Conservation (phyloP, 352 stramenopile species). For the Globisporangium spiculum region DNA sequence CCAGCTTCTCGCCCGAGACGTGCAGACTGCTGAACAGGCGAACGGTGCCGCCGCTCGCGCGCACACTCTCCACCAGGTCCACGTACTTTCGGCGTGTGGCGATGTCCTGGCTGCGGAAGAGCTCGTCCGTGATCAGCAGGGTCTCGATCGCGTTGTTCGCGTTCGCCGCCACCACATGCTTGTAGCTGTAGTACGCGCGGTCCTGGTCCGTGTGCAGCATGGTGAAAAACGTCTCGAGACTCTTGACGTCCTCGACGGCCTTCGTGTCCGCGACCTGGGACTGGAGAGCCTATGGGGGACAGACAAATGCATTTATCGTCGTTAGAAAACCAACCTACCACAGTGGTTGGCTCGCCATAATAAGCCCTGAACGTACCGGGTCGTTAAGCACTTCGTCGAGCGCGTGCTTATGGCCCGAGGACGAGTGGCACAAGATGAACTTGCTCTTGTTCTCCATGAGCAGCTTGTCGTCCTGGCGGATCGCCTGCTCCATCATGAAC, state of each 20-base stretch:
- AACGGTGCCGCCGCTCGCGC: constrained; percentile 89
- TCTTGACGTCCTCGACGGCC: constrained; percentile 89
- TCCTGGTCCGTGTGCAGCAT: constrained; percentile 96
- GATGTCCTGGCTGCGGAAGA: constrained; percentile 93
- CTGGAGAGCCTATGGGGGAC: constrained; percentile 60
- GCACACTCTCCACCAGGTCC: constrained; percentile 92
- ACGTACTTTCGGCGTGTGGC: constrained; percentile 91
- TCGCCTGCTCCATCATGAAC: constrained; percentile 90
- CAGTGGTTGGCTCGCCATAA: neutral
- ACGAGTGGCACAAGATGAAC: constrained; percentile 95
- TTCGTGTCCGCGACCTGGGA: constrained; percentile 95
- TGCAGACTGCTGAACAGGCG: constrained; percentile 95
- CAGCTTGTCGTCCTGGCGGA: constrained; percentile 92
- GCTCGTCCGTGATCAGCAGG: constrained; percentile 93
- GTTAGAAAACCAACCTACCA: neutral
- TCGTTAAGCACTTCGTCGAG: constrained; percentile 97
- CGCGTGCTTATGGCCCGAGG: constrained; percentile 96
- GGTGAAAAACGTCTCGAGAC: constrained; percentile 93
- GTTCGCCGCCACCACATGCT: constrained; percentile 91
- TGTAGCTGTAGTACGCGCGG: constrained; percentile 96
- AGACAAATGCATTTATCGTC: neutral
- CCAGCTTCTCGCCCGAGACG: constrained; percentile 93
- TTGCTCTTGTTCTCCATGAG: constrained; percentile 96
- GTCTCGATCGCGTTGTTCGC: constrained; percentile 93
- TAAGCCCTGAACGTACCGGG: constrained; percentile 27